Conservation (phyloP, 805 yeast species). For the Kluyveromyces starmeri region DNA sequence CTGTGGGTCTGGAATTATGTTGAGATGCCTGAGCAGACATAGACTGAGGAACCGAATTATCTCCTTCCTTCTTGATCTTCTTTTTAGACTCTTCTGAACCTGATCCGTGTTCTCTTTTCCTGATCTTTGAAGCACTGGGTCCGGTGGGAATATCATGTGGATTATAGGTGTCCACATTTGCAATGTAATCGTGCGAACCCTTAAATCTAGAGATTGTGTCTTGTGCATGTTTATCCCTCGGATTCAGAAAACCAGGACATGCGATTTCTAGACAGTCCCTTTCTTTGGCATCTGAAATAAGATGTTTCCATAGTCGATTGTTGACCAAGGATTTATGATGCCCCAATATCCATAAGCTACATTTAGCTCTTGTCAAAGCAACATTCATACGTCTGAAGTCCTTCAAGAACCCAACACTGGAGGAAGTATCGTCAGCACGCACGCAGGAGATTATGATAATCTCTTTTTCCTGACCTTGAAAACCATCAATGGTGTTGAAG, state of each 20-base stretch:
- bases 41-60: too few species aligned
- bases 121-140: too few species aligned
- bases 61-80: not conserved
- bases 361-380: constrained; percentile 86
- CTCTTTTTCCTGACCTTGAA: constrained; percentile 97
- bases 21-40: not conserved
- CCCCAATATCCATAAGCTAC: constrained; percentile 90
- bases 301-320: constrained; percentile 64
- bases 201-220: constrained; percentile 10
- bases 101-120: not conserved
- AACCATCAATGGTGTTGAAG: constrained; percentile 94
- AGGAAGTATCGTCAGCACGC: constrained; percentile 54
- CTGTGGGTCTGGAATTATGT: constrained; percentile 6
- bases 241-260: constrained; percentile 22
- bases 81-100: not conserved
- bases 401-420: constrained; percentile 77
- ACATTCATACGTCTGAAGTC: constrained; percentile 96
- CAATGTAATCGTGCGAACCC: constrained; percentile 8
- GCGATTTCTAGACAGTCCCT: constrained; percentile 32
- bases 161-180: constrained; percentile 8
- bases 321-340: constrained; percentile 53
- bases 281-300: constrained; percentile 55
- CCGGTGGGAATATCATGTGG: constrained; percentile 2
- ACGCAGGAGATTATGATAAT: constrained; percentile 92
- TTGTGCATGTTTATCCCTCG: constrained; percentile 13